Base-by-base conservation (phyloP, 2,329 filamentous ascomycete species). In the Penicillium sp. region DNA sequence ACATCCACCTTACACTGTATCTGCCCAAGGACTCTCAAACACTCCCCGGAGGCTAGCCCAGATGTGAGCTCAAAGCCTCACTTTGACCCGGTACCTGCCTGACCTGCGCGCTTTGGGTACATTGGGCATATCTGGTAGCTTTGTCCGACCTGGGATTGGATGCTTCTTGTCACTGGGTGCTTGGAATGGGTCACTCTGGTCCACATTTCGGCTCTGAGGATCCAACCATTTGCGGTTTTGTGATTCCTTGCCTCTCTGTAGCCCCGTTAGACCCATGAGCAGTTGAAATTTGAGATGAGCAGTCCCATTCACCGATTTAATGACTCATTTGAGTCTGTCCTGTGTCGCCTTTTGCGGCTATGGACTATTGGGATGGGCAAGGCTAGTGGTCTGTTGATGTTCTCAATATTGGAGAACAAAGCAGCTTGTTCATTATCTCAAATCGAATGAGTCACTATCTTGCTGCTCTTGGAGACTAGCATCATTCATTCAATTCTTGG, bases 41-140 rank as follows among this genome's bases (percentile, higher is more conserved):
- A 45, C 18, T 32, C 21, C 27, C 47, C 34, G 16, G 9, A 50
- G 16, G 18, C 47, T 54, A 50, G 18, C n/a, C 52, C 47, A 11
- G 10, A 42, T 44, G 27, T 27, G 34, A 50, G 32, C 47, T 54
- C 52, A 54, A 54, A 54, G 52, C 52, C 52, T 54, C 52, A 54
- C 52, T 54, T 50, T 54, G 18, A 27, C 32, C 22, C 13, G 29
- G 52, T 50, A 54, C 52, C 47, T 50, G 47, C 52, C 52, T 54
- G 52, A 54, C 49, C 11, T 49, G 46, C 40, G 24, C 36, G 31
- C 46, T 39, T 32, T 29, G 40, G 51, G 24, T 54, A 54, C 52
- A 42, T 54, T 54, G 52, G 52, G 52, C 52, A 54, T 29, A 50
- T 50, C 47, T 13, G 13, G 14, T 6, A 27, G 29, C 3, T 9